phyloP scores from a whole-genome alignment of 805 yeast genomes.

The Phaffomyces thermotolerans region DNA sequence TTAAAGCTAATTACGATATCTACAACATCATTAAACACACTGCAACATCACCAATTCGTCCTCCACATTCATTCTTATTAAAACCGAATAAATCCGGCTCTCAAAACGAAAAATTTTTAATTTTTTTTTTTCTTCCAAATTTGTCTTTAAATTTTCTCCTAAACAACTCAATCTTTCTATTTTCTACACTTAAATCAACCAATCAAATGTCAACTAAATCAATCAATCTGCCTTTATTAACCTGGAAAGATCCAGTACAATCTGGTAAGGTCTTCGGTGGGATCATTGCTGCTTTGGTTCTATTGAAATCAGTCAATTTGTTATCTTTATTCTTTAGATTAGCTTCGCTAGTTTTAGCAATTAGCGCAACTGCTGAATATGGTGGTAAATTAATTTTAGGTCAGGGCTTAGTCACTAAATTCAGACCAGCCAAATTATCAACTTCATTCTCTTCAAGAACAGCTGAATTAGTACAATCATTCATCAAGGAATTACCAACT shows the following conservation, averaged over 20 bases:
- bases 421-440: slow-evolving; percentile 51
- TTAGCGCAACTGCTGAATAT: slow-evolving; percentile 72
- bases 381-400: slow-evolving; percentile 68
- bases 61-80: no score
- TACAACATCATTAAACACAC: no score
- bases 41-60: no score
- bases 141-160: no score
- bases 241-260: slow-evolving; percentile 70
- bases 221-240: slow-evolving; percentile 35
- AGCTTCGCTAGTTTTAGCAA: slow-evolving; percentile 48
- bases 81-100: no score
- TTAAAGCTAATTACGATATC: no score
- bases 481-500: slow-evolving; percentile 39
- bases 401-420: slow-evolving; percentile 68
- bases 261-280: slow-evolving; percentile 74
- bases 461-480: slow-evolving; percentile 35
- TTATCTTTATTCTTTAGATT: slow-evolving; percentile 54
- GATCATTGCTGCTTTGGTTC: slow-evolving; percentile 44
- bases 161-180: not conserved
- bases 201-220: slow-evolving; percentile 5
- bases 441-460: slow-evolving; percentile 30
- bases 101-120: no score
- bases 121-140: not conserved
- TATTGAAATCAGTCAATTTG: slow-evolving; percentile 58
- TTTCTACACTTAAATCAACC: not conserved